Evolutionary conservation across 2,329 filamentous ascomycete species (phyloP), one percentile per base, ranked within the genome.

Genomic region (Botrytis fragariae): DNA sequence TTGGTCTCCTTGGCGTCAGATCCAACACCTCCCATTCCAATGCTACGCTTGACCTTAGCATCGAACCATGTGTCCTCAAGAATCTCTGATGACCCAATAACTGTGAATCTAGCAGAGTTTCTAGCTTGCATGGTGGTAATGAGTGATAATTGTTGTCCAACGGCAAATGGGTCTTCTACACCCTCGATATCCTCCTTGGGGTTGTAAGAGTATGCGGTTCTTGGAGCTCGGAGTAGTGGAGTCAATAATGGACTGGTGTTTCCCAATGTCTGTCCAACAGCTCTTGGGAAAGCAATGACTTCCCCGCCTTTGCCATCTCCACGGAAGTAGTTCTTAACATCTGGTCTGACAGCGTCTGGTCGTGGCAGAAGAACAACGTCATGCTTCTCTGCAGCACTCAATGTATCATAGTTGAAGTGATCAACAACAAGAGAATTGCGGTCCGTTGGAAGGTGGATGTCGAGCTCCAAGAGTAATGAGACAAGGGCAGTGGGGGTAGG

Each of bases 151-250:
- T 99, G 96, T 79, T 87, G 86, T 65, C 96, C 96, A 72, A 91
- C 91, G 42, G 92, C 94, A 81, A 97, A 97, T 64, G 94, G 87
- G 75, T 98, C 95, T 77, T 97, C 94, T 37, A 94, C 86, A 8
- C 84, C 83, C 65, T 90, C 89, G 59, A 85, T 82, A 80, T 97
- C 93, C 76, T 98, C 94, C 86, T 97, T 97, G 72, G 93, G 91
- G 84, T 96, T 95, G 87, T 97, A 97, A 83, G 90, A 93, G 86
- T 99, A 99, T 75, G 95, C 93, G 16, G 94, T 97, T 77, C 87
- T 85, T 32, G 94, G 92, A 63, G 94, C 95, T 78, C 91, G 91
- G 74, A 99, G 84, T 77, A 99, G 88, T 25, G 96, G 94, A 29
- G 91, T 88, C 72, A 98, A 86, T 32, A 97, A 88, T 70, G 93